A percentile compares a stretch with the other conserved stretches of the same genome.
These are phyloP conservation scores for Fusarium cicatricum DNA, from an alignment of 2,329 filamentous ascomycete genomes.

Conservation along the genomic window DNA sequence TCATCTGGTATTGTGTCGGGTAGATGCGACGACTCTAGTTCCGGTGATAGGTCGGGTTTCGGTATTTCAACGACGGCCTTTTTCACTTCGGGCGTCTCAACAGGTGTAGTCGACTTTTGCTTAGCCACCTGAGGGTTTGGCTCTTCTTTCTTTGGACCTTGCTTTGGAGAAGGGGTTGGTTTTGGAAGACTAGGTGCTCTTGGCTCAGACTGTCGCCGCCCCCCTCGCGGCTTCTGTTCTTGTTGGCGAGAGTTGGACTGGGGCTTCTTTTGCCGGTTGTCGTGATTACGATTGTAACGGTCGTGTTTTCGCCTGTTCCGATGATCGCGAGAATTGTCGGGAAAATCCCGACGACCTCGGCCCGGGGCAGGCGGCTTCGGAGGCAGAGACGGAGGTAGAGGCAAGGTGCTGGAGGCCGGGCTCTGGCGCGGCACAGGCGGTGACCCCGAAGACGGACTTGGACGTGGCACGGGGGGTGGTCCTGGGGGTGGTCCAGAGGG, in stretches of 20 bases:
- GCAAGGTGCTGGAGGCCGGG: slow-evolving; percentile 19
- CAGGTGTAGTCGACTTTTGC: slow-evolving; percentile 12
- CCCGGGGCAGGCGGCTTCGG: slow-evolving; percentile 46
- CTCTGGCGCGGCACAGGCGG: slow-evolving; percentile 29
- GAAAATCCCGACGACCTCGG: slow-evolving; percentile 38
- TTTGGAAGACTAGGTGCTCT: slow-evolving; percentile 28
- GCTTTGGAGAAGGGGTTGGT: slow-evolving; percentile 20
- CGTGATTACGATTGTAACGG: slow-evolving; percentile 44
- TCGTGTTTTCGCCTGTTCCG: slow-evolving; percentile 46
- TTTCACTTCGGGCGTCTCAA: slow-evolving; percentile 12
- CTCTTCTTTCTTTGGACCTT: slow-evolving; percentile 44
- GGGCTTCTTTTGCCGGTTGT: slow-evolving; percentile 42
- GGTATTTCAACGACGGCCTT: slow-evolving; percentile 13
- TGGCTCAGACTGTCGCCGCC: slow-evolving; percentile 15
- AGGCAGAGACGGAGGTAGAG: slow-evolving; percentile 42
- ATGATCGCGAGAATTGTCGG: slow-evolving; percentile 42
- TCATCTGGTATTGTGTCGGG: slow-evolving; percentile 17
- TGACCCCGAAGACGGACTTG: slow-evolving; percentile 23
- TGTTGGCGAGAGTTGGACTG: slow-evolving; percentile 26
- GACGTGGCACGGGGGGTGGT: slow-evolving; percentile 22
- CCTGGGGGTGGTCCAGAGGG: slow-evolving; percentile 22
- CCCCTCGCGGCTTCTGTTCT: slow-evolving; percentile 40
- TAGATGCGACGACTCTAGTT: slow-evolving; percentile 10
- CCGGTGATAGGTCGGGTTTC: slow-evolving; percentile 4
- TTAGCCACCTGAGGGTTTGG: slow-evolving; percentile 27